A percentile compares a stretch with the other conserved stretches of the same genome.
phyloP scores from a whole-genome alignment of 257 asterid genomes.

The Scutellaria minor region DNA sequence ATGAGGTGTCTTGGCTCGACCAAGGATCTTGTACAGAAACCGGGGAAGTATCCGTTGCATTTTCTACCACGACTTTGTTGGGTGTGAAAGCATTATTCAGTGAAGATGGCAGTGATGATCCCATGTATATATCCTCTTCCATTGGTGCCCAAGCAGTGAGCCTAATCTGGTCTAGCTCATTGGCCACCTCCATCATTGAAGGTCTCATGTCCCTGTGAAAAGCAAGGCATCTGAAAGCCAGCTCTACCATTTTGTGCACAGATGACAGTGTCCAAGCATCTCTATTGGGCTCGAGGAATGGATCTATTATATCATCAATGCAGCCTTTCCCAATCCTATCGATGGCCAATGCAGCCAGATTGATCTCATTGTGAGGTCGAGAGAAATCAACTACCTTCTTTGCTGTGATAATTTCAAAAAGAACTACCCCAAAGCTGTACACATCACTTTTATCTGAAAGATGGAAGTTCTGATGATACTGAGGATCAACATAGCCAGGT shows the following conservation, averaged over 20 bases:
- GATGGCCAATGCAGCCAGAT: conserved; percentile 70
- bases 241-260: conserved; percentile 67
- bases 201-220: conserved; percentile 80
- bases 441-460: conserved; percentile 83
- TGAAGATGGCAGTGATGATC: conserved; percentile 63
- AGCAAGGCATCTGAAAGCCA: conserved; percentile 78
- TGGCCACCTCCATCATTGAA: conserved; percentile 82
- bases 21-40: conserved; percentile 72
- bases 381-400: conserved; percentile 71
- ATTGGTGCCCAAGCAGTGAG: conserved; percentile 63
- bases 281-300: conserved; percentile 65
- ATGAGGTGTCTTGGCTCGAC: conserved; percentile 63
- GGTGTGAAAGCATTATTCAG: conserved; percentile 40
- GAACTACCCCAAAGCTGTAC: conserved; percentile 79
- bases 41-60: conserved; percentile 53
- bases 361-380: conserved; percentile 63
- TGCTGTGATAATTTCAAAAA: conserved; percentile 68
- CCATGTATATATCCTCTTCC: conserved; percentile 55
- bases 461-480: conserved; percentile 76
- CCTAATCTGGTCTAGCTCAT: conserved; percentile 69
- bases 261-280: conserved; percentile 83
- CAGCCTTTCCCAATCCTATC: conserved; percentile 77
- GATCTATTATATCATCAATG: conserved; percentile 72
- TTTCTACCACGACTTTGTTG: conserved; percentile 49
- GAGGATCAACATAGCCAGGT: conserved; percentile 82